A percentile compares a stretch with the other conserved stretches of the same genome.
These are phyloP conservation scores for Fraxinus floribunda DNA, from an alignment of 305 asterid genomes.

Conservation along the genomic window DNA sequence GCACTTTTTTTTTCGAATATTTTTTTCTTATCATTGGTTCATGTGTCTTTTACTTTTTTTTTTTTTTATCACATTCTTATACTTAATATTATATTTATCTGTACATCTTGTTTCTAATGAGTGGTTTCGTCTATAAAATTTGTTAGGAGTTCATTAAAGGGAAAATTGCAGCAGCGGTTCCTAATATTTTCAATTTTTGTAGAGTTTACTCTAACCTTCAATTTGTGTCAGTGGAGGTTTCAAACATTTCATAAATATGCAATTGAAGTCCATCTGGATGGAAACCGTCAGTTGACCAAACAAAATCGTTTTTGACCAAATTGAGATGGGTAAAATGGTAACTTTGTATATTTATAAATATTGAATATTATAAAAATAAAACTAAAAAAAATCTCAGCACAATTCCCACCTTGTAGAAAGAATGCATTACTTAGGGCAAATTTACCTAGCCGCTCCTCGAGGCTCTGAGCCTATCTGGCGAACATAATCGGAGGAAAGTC, in stretches of 20 bases:
- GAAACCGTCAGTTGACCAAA: not conserved
- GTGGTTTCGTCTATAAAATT: no score
- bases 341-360: no score
- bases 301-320: not conserved
- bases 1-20: not conserved
- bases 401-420: constrained; percentile 75
- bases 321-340: not conserved
- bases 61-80: not conserved
- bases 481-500: constrained; percentile 74
- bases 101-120: not conserved
- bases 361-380: not conserved
- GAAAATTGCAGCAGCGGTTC: not conserved
- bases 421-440: constrained; percentile 75
- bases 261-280: not conserved
- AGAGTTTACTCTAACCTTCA: not conserved
- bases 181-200: no score
- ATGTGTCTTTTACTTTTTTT: no score
- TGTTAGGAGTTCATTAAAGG: not conserved
- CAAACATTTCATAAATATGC: not conserved
- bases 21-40: no score
- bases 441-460: constrained; percentile 63
- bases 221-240: no score
- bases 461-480: constrained; percentile 66
- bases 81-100: no score
- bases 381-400: constrained; percentile 62